A percentile compares a stretch with the other conserved stretches of the same genome.
These are phyloP conservation scores for Yamadazyma jaroonii DNA, from an alignment of 1,139 yeast species.

Conservation along the genomic window DNA sequence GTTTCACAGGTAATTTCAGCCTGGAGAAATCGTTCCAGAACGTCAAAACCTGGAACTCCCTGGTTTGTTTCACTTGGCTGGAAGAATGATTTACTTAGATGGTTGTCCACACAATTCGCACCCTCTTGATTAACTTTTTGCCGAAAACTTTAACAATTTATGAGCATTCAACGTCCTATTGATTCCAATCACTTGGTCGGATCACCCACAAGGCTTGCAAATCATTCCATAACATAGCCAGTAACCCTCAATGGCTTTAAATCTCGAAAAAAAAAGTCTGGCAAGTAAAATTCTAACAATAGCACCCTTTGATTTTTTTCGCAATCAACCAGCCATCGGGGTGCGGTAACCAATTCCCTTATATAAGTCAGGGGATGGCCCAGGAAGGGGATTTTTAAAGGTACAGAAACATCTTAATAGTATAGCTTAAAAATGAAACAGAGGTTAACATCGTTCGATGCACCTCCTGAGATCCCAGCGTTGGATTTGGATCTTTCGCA, in stretches of 20 bases:
- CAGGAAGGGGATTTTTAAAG: neutral
- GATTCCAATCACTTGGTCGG: no score
- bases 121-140: no score
- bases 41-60: no score
- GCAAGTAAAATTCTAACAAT: neutral
- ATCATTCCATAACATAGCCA: neutral
- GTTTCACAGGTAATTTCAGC: no score
- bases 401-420: no score
- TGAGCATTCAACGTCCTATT: no score
- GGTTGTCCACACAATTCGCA: no score
- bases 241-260: neutral
- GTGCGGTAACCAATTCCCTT: neutral
- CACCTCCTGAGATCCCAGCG: conserved; percentile 22
- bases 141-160: no score
- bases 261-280: neutral
- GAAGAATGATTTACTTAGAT: no score
- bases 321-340: conserved; percentile 4
- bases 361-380: neutral
- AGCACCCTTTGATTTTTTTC: conserved; percentile 1
- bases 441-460: conserved; percentile 23
- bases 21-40: no score
- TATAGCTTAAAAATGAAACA: conserved; percentile 16
- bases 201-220: no score
- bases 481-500: conserved; percentile 22
- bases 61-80: no score